phyloP scores from a whole-genome alignment of 2,329 filamentous ascomycete species.

The Fusarium luffae region DNA sequence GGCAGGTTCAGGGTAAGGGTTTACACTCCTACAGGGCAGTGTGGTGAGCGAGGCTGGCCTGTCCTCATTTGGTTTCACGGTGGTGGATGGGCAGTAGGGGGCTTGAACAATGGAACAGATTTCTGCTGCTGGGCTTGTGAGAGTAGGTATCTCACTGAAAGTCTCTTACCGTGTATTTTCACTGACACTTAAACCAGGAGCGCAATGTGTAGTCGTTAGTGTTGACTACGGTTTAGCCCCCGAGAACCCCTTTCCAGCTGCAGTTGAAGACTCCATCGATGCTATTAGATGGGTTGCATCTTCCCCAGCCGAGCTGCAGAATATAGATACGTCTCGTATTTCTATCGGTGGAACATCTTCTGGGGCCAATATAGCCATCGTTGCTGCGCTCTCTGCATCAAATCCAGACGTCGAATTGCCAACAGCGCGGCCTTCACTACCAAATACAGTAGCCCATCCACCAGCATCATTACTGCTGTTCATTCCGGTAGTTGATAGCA shows the following conservation, averaged over 20 bases:
- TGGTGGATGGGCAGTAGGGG: conserved; percentile 54
- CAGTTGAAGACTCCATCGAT: conserved; percentile 50
- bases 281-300: conserved; percentile 48
- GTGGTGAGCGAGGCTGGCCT: conserved; percentile 49
- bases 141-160: conserved; percentile 25
- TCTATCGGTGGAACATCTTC: conserved; percentile 50
- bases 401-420: conserved; percentile 24
- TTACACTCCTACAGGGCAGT: conserved; percentile 46
- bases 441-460: conserved; percentile 7
- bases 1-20: conserved; percentile 47
- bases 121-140: conserved; percentile 50
- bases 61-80: conserved; percentile 55
- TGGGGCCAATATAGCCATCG: conserved; percentile 42
- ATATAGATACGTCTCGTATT: conserved; percentile 44
- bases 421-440: conserved; percentile 33
- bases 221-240: conserved; percentile 52
- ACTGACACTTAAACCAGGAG: conserved; percentile 30
- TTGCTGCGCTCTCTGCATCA: conserved; percentile 37
- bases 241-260: conserved; percentile 50
- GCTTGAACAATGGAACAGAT: conserved; percentile 49
- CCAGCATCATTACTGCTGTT: conserved; percentile 40
- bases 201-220: conserved; percentile 46
- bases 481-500: conserved; percentile 52
- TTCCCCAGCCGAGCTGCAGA: conserved; percentile 30
- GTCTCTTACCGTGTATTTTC: background rate